Evolutionary conservation across 768 basidiomycete species (phyloP).

Genomic region (Tylopilus felleus): DNA sequence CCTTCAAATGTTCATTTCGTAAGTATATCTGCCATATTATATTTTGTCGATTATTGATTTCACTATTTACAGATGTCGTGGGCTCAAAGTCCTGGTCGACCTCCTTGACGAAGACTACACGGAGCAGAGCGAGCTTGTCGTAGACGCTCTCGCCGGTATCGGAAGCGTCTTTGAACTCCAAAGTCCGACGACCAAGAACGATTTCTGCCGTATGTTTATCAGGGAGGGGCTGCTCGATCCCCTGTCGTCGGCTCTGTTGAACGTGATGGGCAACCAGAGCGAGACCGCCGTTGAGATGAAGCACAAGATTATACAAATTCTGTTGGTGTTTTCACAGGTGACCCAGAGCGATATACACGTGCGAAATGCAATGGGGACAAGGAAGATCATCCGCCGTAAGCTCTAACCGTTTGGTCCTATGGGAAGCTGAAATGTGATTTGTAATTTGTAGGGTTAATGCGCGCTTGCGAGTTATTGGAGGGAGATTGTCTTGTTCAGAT

Average conservation of each 20-base stretch:
- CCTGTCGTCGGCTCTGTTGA: constrained; percentile 81
- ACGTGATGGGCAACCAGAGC: constrained; percentile 77
- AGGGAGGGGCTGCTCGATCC: constrained; percentile 94
- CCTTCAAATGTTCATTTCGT: constrained; percentile 99
- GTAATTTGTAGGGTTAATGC: constrained; percentile 65
- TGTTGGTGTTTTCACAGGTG: constrained; percentile 91
- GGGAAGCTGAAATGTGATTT: constrained; percentile 2
- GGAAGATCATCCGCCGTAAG: constrained; percentile 88
- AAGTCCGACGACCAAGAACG: constrained; percentile 95
- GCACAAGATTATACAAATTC: constrained; percentile 83
- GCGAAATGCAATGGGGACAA: constrained; percentile 84
- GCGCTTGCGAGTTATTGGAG: constrained; percentile 83
- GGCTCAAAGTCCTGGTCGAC: constrained; percentile 90
- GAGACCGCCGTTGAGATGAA: constrained; percentile 70
- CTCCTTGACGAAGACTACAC: constrained; percentile 95
- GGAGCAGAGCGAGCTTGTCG: constrained; percentile 86
- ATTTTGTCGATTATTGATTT: not conserved
- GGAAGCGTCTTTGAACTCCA: constrained; percentile 94
- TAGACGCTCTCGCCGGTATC: constrained; percentile 92
- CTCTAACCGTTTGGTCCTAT: constrained; percentile 7
- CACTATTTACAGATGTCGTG: constrained; percentile 68
- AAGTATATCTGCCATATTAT: constrained; percentile 38
- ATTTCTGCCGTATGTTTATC: constrained; percentile 98
- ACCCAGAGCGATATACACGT: constrained; percentile 96
- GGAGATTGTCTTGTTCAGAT: constrained; percentile 85